phyloP scores from a whole-genome alignment of 2,329 filamentous ascomycete genomes.

The Alternaria sp. region DNA sequence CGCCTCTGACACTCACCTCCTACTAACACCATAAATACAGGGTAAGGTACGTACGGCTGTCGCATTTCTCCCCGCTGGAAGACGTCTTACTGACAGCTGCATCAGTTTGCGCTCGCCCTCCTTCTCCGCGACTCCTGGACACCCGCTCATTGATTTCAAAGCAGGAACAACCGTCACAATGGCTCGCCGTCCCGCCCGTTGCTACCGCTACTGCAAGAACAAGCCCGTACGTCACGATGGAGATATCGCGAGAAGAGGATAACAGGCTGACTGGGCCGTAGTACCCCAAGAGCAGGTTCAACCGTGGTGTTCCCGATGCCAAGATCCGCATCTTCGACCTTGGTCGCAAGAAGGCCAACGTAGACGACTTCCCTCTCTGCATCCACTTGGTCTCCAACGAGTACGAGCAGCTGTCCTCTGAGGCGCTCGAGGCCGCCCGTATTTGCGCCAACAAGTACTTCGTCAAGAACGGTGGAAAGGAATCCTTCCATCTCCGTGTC shows the following conservation, averaged over 20 bases:
- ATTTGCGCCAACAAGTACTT: slow-evolving; percentile 99
- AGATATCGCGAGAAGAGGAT: slow-evolving; percentile 24
- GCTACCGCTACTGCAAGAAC: slow-evolving; percentile 99
- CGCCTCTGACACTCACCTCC: slow-evolving; percentile 26
- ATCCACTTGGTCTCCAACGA: slow-evolving; percentile 99
- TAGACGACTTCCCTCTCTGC: slow-evolving; percentile 98
- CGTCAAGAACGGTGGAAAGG: slow-evolving; percentile 72
- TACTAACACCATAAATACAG: slow-evolving; percentile 36
- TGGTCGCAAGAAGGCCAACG: slow-evolving; percentile 96
- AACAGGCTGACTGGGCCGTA: slow-evolving; percentile 62
- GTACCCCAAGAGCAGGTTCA: slow-evolving; percentile 99
- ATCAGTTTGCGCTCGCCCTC: slow-evolving; percentile 17
- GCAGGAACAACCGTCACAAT: slow-evolving; percentile 74
- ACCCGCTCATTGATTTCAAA: slow-evolving; percentile 57
- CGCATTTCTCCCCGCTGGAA: slow-evolving; percentile 10
- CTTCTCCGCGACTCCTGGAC: slow-evolving; percentile 16
- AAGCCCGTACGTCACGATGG: slow-evolving; percentile 70
- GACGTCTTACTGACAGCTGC: slow-evolving; percentile 18
- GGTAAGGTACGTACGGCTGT: slow-evolving; percentile 38
- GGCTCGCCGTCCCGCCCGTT: slow-evolving; percentile 98
- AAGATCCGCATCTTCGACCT: slow-evolving; percentile 98
- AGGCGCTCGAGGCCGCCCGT: slow-evolving; percentile 99
- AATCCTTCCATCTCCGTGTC: slow-evolving; percentile 74
- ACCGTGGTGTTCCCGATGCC: slow-evolving; percentile 91
- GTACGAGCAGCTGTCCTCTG: slow-evolving; percentile 99